phyloP scores from a whole-genome alignment of 2,329 filamentous ascomycete genomes.

The Macroventuria anomochaeta region DNA sequence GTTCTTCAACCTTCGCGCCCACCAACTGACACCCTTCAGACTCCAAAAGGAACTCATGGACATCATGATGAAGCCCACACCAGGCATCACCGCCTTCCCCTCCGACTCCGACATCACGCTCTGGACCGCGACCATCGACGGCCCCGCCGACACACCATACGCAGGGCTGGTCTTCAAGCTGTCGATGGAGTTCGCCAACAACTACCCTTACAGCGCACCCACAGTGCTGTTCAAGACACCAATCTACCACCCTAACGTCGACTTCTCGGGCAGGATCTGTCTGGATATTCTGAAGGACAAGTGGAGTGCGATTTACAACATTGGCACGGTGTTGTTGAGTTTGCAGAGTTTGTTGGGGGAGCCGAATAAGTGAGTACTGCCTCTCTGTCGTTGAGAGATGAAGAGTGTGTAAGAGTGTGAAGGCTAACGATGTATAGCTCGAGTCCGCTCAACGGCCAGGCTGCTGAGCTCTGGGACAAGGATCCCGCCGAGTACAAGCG shows the following conservation, averaged over 20 bases:
- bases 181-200: slow-evolving; percentile 84
- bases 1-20: neutral
- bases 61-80: slow-evolving; percentile 93
- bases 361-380: slow-evolving; percentile 84
- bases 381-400: too few relatives aligned
- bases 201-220: slow-evolving; percentile 91
- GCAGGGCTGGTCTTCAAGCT: slow-evolving; percentile 89
- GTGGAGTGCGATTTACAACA: slow-evolving; percentile 98
- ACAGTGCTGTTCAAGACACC: slow-evolving; percentile 97
- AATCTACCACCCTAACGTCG: slow-evolving; percentile 98
- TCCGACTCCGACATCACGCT: slow-evolving; percentile 82
- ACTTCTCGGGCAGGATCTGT: slow-evolving; percentile 96
- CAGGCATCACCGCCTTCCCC: slow-evolving; percentile 94
- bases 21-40: slow-evolving; percentile 56
- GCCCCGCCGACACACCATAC: slow-evolving; percentile 91
- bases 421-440: slow-evolving; percentile 62
- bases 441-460: slow-evolving; percentile 93
- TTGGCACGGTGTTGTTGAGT: slow-evolving; percentile 89
- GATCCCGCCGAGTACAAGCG: slow-evolving; percentile 86
- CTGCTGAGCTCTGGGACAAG: slow-evolving; percentile 93
- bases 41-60: slow-evolving; percentile 98
- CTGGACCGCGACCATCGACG: slow-evolving; percentile 93
- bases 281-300: slow-evolving; percentile 98
- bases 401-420: neutral
- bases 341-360: slow-evolving; percentile 94